phyloP scores from a whole-genome alignment of 2,329 filamentous ascomycete genomes.

The Colletotrichum chrysophilum region DNA sequence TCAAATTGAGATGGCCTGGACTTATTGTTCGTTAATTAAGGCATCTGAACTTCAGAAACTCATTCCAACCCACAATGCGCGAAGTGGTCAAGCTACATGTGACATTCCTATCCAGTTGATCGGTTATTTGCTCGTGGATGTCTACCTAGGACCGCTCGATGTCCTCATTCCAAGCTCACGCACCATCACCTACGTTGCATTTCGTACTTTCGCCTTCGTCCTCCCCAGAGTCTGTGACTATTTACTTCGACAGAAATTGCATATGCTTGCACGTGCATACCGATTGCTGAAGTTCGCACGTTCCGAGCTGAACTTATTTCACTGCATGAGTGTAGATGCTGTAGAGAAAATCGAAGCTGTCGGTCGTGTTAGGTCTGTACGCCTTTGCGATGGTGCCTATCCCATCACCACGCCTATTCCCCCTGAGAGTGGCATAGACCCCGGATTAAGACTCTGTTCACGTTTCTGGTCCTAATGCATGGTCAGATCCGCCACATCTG shows the following conservation, averaged over 20 bases:
- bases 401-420: neutral
- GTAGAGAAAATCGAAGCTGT: neutral
- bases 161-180: neutral
- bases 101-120: neutral
- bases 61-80: neutral
- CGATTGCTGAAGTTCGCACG: accelerated
- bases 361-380: neutral
- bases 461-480: neutral
- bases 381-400: accelerated
- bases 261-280: accelerated
- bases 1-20: neutral
- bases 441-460: neutral
- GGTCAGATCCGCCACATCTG: neutral
- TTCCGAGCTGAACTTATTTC: accelerated
- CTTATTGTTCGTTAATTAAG: neutral
- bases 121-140: neutral
- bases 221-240: neutral
- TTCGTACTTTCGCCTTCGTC: neutral
- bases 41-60: neutral
- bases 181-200: neutral
- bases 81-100: neutral
- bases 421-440: neutral
- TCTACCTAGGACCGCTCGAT: neutral
- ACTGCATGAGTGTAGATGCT: neutral
- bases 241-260: accelerated